Conservation (phyloP, 2,329 filamentous ascomycete species). For the Xylariaceae sp. region DNA sequence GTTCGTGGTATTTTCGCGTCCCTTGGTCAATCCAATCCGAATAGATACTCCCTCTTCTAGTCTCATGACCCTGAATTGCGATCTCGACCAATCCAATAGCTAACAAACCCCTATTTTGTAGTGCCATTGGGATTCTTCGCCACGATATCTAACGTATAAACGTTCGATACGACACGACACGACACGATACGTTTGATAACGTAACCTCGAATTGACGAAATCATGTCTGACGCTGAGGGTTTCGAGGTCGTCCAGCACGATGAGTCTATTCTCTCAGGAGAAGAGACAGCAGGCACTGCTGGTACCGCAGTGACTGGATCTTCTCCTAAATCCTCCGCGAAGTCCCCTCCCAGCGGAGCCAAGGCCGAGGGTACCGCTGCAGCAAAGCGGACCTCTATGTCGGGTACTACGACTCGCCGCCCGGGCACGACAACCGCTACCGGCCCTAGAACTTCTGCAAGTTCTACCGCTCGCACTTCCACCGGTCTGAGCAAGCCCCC, state of each 20-base stretch:
- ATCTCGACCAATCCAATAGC: constrained; percentile 11
- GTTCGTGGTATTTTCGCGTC: constrained; percentile 20
- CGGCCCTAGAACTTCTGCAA: constrained; percentile 35
- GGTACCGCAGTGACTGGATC: constrained; percentile 30
- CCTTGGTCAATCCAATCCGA: constrained; percentile 30
- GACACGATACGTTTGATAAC: constrained; percentile 9
- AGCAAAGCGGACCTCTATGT: constrained; percentile 42
- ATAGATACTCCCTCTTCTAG: constrained; percentile 14
- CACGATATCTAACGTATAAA: constrained; percentile 9
- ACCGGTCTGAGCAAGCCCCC: constrained; percentile 51
- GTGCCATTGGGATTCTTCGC: constrained; percentile 14
- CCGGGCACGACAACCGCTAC: constrained; percentile 36
- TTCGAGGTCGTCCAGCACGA: constrained; percentile 49
- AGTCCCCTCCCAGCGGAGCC: constrained; percentile 36
- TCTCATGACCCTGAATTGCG: constrained; percentile 11
- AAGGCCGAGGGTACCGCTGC: constrained; percentile 39
- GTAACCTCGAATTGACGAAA: constrained; percentile 18
- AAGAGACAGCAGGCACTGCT: constrained; percentile 38
- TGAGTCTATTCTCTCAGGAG: constrained; percentile 42
- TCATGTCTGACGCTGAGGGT: constrained; percentile 53
- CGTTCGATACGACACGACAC: constrained; percentile 1
- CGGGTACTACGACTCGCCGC: constrained; percentile 38
- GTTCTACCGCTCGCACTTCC: constrained; percentile 40
- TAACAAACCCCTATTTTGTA: constrained; percentile 19
- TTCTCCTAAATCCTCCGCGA: constrained; percentile 33